A percentile compares a stretch with the other conserved stretches of the same genome.
Conservation (phyloP, 139 green algal genomes). For the Micromonas pusilla region DNA sequence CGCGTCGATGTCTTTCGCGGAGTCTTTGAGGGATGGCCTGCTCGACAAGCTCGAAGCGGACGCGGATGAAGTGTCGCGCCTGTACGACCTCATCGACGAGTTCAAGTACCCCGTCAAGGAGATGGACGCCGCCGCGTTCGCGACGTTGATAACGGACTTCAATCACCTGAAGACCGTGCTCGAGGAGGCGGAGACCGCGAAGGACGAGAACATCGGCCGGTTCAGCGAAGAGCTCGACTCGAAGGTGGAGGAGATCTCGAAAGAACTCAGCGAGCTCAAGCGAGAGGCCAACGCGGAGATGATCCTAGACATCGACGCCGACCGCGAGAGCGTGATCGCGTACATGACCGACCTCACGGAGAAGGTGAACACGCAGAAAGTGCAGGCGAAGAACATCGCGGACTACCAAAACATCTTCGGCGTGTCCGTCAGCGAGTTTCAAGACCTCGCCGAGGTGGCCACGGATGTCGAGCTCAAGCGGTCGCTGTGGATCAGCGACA, state of each 20-base stretch:
- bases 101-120: constrained; percentile 55
- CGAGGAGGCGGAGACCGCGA: constrained; percentile 56
- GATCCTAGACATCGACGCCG: constrained; percentile 49
- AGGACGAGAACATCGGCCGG: constrained; percentile 56
- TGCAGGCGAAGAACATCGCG: constrained; percentile 51
- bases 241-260: constrained; percentile 51
- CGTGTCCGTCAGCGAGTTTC: constrained; percentile 40
- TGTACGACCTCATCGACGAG: constrained; percentile 56
- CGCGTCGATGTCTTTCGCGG: constrained; percentile 36
- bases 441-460: constrained; percentile 48
- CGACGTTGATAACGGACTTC: constrained; percentile 58
- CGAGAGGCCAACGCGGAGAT: constrained; percentile 59
- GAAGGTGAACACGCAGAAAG: constrained; percentile 38
- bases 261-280: constrained; percentile 48
- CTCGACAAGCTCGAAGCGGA: constrained; percentile 42
- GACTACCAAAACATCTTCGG: constrained; percentile 67
- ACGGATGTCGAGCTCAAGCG: constrained; percentile 68
- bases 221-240: constrained; percentile 59
- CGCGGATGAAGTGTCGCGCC: constrained; percentile 35
- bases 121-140: constrained; percentile 63
- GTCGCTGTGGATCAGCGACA: constrained; percentile 51
- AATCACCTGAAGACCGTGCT: constrained; percentile 52
- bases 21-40: constrained; percentile 39
- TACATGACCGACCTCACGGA: constrained; percentile 24
- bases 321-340: constrained; percentile 24